Percentiles rank a stretch among this genome's conserved stretches.
These are phyloP conservation scores for Ephemerocybe angulata DNA, from an alignment of 768 basidiomycete species.

Conservation along the genomic window DNA sequence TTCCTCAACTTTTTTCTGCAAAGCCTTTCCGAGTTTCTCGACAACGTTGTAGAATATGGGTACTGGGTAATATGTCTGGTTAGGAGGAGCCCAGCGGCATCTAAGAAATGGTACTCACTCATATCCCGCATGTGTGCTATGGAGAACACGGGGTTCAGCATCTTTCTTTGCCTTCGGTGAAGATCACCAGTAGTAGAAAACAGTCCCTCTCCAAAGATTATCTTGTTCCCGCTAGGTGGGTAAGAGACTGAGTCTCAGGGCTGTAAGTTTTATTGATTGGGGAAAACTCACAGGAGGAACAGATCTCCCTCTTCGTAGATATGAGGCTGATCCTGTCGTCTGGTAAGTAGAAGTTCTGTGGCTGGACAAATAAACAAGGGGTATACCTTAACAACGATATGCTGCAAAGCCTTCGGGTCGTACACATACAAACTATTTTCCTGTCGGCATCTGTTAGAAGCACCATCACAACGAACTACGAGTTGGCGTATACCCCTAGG, in stretches of 20 bases:
- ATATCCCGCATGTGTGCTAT: constrained; percentile 28
- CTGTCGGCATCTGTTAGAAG: neutral
- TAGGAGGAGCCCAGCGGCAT: too few species aligned
- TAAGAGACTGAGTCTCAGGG: too few species aligned
- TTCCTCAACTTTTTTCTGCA: neutral
- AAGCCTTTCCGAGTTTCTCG: constrained; percentile 16
- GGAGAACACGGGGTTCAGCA: constrained; percentile 38
- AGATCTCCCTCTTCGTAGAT: constrained; percentile 24
- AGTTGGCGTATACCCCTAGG: constrained; percentile 26
- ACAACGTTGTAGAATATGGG: constrained; percentile 33
- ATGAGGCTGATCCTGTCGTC: constrained; percentile 33
- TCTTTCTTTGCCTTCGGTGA: constrained; percentile 35
- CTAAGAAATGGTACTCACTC: too few species aligned
- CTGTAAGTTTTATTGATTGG: too few species aligned
- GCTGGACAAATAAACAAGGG: neutral
- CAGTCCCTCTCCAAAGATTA: constrained; percentile 22
- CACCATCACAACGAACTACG: too few species aligned
- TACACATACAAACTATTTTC: constrained; percentile 13
- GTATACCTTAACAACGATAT: constrained; percentile 40
- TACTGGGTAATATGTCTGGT: too few species aligned
- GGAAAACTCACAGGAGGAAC: constrained; percentile 19
- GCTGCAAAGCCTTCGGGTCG: constrained; percentile 43
- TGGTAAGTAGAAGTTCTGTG: neutral
- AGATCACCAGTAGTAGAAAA: constrained; percentile 25
- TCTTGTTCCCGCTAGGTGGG: constrained; percentile 12